A percentile compares a stretch with the other conserved stretches of the same genome.
These are phyloP conservation scores for Dendrocalamus sinicus DNA, from an alignment of 176 grass and related monocot genomes.

Conservation along the genomic window DNA sequence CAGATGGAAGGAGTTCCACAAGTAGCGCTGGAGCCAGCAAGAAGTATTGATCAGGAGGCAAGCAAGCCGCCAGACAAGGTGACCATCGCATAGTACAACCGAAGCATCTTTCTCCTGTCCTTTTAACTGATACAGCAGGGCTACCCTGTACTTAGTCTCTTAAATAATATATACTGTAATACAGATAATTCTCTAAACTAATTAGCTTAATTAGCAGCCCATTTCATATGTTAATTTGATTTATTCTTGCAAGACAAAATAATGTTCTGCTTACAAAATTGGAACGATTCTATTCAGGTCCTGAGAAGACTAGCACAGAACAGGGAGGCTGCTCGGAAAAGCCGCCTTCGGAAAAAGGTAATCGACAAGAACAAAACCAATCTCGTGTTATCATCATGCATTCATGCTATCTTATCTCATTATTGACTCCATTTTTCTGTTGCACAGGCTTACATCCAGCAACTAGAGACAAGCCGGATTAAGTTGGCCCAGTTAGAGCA, in stretches of 20 bases:
- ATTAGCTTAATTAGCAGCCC: background rate
- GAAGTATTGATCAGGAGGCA: conserved; percentile 59
- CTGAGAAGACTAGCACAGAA: conserved; percentile 83
- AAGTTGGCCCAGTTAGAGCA: conserved; percentile 87
- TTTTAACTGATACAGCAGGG: background rate
- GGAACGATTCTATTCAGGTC: conserved; percentile 54
- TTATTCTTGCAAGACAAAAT: background rate
- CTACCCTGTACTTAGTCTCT: background rate
- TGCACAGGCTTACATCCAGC: conserved; percentile 89
- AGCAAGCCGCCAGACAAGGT: conserved; percentile 73
- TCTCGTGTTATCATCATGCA: background rate
- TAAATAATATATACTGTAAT: background rate
- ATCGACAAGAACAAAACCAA: background rate
- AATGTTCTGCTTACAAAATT: background rate
- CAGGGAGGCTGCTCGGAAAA: conserved; percentile 88
- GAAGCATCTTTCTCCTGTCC: background rate
- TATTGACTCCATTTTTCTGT: conserved; percentile 6
- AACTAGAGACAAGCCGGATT: conserved; percentile 87
- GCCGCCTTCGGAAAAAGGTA: conserved; percentile 89
- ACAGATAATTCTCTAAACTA: background rate
- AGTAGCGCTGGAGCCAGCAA: conserved; percentile 44
- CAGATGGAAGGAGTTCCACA: conserved; percentile 60
- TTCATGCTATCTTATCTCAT: background rate
- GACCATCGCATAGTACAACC: conserved; percentile 10
- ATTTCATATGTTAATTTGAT: background rate